Conservation (phyloP, 1,284 basidiomycete genomes). For the Pseudozyma hubeiensis region DNA sequence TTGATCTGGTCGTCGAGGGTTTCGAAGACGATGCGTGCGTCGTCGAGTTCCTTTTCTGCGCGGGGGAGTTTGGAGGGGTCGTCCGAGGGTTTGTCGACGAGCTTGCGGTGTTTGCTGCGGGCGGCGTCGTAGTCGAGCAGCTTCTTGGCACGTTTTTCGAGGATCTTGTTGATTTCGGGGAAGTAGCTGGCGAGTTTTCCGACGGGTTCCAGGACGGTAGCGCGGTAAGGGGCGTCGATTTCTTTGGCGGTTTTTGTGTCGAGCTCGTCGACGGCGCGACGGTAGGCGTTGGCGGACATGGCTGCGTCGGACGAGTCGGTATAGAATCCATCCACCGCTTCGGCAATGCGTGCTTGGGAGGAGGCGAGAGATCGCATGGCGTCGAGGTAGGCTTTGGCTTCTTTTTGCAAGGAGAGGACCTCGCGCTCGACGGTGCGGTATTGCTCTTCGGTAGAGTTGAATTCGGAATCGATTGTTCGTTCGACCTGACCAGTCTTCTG, state of each 20-base stretch:
- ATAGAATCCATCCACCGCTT: slow-evolving; percentile 94
- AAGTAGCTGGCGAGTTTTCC: slow-evolving; percentile 97
- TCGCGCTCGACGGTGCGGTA: slow-evolving; percentile 80
- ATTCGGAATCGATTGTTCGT: slow-evolving; percentile 91
- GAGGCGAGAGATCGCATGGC: slow-evolving; percentile 88
- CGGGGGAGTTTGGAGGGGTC: slow-evolving; percentile 89
- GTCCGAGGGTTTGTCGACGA: slow-evolving; percentile 91
- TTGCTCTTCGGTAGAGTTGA: slow-evolving; percentile 89
- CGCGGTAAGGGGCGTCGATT: slow-evolving; percentile 90
- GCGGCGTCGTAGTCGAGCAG: slow-evolving; percentile 95
- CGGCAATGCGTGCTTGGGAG: slow-evolving; percentile 91
- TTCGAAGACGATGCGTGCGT: slow-evolving; percentile 91
- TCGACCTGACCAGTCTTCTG: slow-evolving; percentile 91
- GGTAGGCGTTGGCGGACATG: slow-evolving; percentile 97
- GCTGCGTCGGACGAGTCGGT: slow-evolving; percentile 77
- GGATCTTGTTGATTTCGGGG: slow-evolving; percentile 91
- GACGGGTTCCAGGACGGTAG: slow-evolving; percentile 89
- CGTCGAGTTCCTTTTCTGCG: slow-evolving; percentile 95
- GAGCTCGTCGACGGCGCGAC: slow-evolving; percentile 91
- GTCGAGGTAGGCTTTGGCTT: slow-evolving; percentile 93
- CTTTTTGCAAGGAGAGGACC: slow-evolving; percentile 83
- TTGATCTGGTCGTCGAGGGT: slow-evolving; percentile 92
- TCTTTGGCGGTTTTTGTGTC: slow-evolving; percentile 87
- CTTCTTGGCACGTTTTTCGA: slow-evolving; percentile 96
- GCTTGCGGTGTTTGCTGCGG: slow-evolving; percentile 78